Evolutionary conservation across 1,139 yeast genomes (phyloP), one percentile per base, ranked within the genome.

Genomic region (Hyphopichia fennica): DNA sequence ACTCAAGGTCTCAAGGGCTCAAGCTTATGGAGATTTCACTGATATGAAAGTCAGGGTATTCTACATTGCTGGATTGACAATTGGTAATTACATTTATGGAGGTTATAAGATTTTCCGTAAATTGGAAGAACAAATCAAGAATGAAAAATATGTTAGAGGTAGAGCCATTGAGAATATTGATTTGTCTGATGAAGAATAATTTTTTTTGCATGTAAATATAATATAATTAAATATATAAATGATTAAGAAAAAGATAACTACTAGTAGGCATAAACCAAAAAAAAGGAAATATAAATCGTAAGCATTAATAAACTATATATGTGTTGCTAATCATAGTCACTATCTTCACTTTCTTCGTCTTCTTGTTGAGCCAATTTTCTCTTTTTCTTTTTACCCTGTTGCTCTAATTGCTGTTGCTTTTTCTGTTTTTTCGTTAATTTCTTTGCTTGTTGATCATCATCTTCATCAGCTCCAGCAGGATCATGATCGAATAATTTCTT

Each of bases 401-500:
- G 40, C 18, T 39, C 38, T 11, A 33, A 27, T 31, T 40, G 44
- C 17, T 33, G 40, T 22, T 35, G 35, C 19, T 37, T 42, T 30
- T 41, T 43, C 27, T 35, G 30, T 15, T 23, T 27, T 35, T 35
- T 22, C 11, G 32, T 15, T n/a, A 31, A 17, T n/a, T 16, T 16
- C 15, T 17, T 31, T 5, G 20, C 3, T 9, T 31, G 5, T 17
- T 4, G 17, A 15, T 45, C 45, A 5, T 43, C 42, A 13, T 47
- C 49, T 19, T 39, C 45, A 19, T 42, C 48, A 23, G 41, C 43
- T 33, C 35, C 42, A 11, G 45, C 47, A 16, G 45, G 47, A 28
- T 65, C 79, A 44, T 81, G 84, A 55, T 88, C 95, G 57, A 87
- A 88, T 66, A 86, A 81, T 68, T 85, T 87, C 60, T 87, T 81